These are phyloP conservation scores for Gonapodya prolifera DNA, from an alignment of 192 early-diverging fungal species.

Conservation along the genomic window DNA sequence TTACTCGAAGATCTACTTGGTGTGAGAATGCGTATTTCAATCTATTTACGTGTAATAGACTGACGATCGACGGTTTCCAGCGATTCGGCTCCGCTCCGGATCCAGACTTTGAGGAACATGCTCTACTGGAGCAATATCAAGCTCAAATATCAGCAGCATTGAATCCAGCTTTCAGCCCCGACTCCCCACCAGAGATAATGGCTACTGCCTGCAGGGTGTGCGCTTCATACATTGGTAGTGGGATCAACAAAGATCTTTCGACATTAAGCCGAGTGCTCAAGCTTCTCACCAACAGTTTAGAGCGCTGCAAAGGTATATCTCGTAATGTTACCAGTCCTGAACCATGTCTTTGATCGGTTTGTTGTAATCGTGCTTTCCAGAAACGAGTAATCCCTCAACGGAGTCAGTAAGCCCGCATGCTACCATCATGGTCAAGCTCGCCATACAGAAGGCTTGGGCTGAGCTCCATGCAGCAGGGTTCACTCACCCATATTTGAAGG, in stretches of 20 bases:
- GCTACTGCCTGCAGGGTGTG: constrained; percentile 67
- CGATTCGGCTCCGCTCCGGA: constrained; percentile 64
- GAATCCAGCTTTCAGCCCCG: constrained; percentile 66
- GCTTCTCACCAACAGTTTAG: constrained; percentile 27
- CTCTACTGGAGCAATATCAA: constrained; percentile 81
- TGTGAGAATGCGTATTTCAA: constrained; percentile 8
- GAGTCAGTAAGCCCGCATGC: constrained; percentile 56
- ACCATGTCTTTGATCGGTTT: constrained; percentile 4
- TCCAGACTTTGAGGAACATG: constrained; percentile 73
- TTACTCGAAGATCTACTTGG: constrained; percentile 69
- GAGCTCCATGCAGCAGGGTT: constrained; percentile 54
- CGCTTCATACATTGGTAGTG: constrained; percentile 72
- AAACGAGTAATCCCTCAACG: constrained; percentile 25
- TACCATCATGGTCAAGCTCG: constrained; percentile 59
- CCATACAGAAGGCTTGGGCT: constrained; percentile 70
- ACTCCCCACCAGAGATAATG: constrained; percentile 60
- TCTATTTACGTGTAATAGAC: background rate
- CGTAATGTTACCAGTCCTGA: constrained; percentile 24
- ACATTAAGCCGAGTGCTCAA: constrained; percentile 54
- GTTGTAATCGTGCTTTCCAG: background rate
- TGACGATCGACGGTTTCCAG: background rate
- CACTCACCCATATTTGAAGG: constrained; percentile 41
- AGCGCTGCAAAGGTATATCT: constrained; percentile 51
- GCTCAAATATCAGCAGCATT: constrained; percentile 88
- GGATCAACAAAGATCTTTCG: constrained; percentile 70